Base-by-base conservation (phyloP, 768 basidiomycete species). In the Gymnopilus dilepis region DNA sequence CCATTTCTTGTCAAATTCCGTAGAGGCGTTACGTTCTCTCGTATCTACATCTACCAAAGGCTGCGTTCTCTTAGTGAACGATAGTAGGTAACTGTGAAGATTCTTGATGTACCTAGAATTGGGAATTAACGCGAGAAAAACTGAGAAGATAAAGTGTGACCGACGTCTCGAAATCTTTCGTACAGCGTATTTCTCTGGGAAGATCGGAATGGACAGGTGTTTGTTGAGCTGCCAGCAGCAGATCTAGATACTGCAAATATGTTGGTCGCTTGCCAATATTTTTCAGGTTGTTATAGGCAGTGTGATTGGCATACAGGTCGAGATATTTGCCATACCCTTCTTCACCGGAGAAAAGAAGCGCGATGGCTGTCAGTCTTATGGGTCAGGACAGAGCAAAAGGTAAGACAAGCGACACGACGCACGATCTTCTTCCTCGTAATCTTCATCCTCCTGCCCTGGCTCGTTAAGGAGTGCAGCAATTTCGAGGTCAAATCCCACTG, bases 261-360 rank as follows among this genome's bases (percentile, higher is more conserved):
- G 90, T 89, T 30, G 95, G 77, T 42, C 95, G 86, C 71, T 90
- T 93, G 52, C 88, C 84, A 51, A 95, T 84, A 60, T 89, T 86
- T 76, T 92, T 93, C 65, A 99, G 75, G 75, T 99, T 99, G 78
- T 86, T 88, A 77, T 92, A 99, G 51, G 91, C 81, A 50, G 90
- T 85, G 69, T 99, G 97, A 61, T 92, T 89, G 52, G 87, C 81
- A 73, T 99, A 93, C 59, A 99, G 74, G 74, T 99, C 97, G 62
- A 99, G 85, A 72, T 97, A 98, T 76, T 92, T 92, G 54, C 97
- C 97, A 67, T 96, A 94, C 7, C 85, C 84, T 73, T 99, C 97
- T 79, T 99, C 97, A 33, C 97, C 97, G 12, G 96, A 97, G 78
- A 99, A 99, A 67, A 97, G 75, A 52, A 92, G 76, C 34, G 91